Evolutionary conservation across 495 filamentous ascomycete genomes (phyloP).

Genomic region (Xylaria venustula): DNA sequence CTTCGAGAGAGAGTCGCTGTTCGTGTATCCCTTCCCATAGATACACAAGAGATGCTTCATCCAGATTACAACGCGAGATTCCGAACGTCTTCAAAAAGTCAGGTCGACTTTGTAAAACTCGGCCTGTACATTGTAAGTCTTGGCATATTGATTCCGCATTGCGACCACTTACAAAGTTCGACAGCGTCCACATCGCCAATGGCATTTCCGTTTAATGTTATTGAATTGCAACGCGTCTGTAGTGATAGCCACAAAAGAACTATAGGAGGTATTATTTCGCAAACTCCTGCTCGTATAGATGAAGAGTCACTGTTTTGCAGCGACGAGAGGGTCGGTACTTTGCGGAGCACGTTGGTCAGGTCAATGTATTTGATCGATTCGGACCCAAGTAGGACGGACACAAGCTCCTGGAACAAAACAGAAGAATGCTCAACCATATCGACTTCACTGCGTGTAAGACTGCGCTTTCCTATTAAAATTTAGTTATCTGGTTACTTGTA

Average conservation of each 20-base stretch:
- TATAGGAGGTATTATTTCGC: slow-evolving; percentile 75
- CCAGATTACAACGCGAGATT: slow-evolving; percentile 73
- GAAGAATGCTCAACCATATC: slow-evolving; percentile 37
- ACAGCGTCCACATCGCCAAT: slow-evolving; percentile 81
- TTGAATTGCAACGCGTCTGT: slow-evolving; percentile 76
- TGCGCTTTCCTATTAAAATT: slow-evolving; percentile 23
- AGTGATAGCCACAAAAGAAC: slow-evolving; percentile 72
- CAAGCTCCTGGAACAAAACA: slow-evolving; percentile 46
- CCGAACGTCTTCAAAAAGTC: slow-evolving; percentile 68
- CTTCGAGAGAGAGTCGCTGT: slow-evolving; percentile 73
- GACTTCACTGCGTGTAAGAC: slow-evolving; percentile 32
- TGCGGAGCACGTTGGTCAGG: slow-evolving; percentile 34
- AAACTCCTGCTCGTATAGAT: slow-evolving; percentile 28
- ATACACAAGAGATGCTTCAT: slow-evolving; percentile 55
- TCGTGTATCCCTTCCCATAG: slow-evolving; percentile 57
- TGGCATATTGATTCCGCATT: not conserved
- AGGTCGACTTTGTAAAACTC: slow-evolving; percentile 24
- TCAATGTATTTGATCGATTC: slow-evolving; percentile 46
- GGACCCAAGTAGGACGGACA: slow-evolving; percentile 45
- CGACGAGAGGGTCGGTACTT: slow-evolving; percentile 5
- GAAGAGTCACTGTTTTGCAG: not conserved
- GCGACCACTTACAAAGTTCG: slow-evolving; percentile 36
- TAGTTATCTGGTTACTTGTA: not conserved
- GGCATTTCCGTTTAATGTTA: slow-evolving; percentile 77
- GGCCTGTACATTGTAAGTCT: slow-evolving; percentile 17